Conservation (phyloP, 345 rosid genomes). For the Luvunga scandens region DNA sequence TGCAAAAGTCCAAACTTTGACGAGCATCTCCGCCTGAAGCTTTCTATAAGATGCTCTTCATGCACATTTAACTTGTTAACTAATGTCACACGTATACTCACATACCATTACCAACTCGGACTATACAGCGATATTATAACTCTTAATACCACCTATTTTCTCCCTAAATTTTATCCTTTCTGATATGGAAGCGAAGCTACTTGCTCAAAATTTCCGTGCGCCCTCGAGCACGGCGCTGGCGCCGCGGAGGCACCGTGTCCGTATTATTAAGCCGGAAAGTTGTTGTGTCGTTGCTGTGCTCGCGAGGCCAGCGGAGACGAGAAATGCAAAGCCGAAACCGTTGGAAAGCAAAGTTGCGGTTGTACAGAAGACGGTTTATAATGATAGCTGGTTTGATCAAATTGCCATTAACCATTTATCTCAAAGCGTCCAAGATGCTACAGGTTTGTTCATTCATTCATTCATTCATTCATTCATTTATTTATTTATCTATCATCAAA, state of each 20-base stretch:
- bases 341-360: conserved; percentile 10
- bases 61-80: neutral
- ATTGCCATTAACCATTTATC: conserved; percentile 60
- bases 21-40: neutral
- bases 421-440: conserved; percentile 45
- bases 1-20: conserved; percentile 1
- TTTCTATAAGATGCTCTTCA: neutral
- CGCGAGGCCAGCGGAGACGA: conserved; percentile 25
- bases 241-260: neutral
- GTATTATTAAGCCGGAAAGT: neutral
- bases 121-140: no score
- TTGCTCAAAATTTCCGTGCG: conserved; percentile 3
- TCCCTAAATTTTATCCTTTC: neutral
- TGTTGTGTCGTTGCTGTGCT: conserved; percentile 32
- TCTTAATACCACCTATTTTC: neutral
- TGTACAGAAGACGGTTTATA: conserved; percentile 27
- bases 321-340: conserved; percentile 1
- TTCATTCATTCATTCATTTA: neutral
- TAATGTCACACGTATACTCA: neutral
- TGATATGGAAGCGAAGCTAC: conserved; percentile 34
- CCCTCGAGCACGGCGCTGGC: neutral
- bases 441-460: conserved; percentile 36
- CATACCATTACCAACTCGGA: no score
- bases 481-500: no score
- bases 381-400: conserved; percentile 53